Conservation (phyloP, 208 protist genomes). For the Herpetomonas samuelpessoai region DNA sequence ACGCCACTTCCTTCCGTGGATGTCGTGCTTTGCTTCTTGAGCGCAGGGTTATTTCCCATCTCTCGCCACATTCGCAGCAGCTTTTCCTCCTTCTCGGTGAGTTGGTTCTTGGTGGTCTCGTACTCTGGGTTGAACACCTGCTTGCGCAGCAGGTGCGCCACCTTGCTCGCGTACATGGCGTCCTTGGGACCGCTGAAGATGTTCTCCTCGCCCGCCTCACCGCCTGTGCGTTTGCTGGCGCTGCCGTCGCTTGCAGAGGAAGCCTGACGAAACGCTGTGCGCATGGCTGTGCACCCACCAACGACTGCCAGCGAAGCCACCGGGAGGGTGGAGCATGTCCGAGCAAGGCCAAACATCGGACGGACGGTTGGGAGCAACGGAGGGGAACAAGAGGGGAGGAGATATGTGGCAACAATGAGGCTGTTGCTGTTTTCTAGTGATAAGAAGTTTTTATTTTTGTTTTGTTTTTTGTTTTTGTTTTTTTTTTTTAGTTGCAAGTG, state of each 20-base stretch:
- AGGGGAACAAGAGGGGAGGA: too few species aligned
- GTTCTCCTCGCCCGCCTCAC: conserved; percentile 1
- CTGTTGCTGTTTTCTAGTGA: too few species aligned
- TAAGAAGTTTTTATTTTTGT: too few species aligned
- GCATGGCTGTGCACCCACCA: too few species aligned
- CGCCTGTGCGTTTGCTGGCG: background rate
- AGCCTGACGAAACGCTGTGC: too few species aligned
- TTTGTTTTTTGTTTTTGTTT: too few species aligned
- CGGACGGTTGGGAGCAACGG: too few species aligned
- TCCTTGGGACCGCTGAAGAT: background rate
- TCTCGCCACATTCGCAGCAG: conserved; percentile 37
- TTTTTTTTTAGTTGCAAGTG: too few species aligned
- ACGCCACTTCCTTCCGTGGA: background rate
- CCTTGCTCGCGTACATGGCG: conserved; percentile 13
- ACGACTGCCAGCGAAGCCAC: too few species aligned
- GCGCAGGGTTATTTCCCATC: conserved; percentile 11
- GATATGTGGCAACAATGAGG: too few species aligned
- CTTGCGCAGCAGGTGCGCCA: conserved; percentile 24
- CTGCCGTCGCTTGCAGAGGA: background rate
- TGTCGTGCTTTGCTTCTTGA: background rate
- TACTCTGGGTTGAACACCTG: conserved; percentile 25
- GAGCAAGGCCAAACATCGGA: too few species aligned
- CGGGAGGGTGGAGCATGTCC: too few species aligned
- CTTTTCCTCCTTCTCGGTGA: conserved; percentile 26
- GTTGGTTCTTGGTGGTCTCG: conserved; percentile 7